Evolutionary conservation across 192 early-diverging fungal genomes (phyloP).

Genomic region (Linnemannia schmuckeri): DNA sequence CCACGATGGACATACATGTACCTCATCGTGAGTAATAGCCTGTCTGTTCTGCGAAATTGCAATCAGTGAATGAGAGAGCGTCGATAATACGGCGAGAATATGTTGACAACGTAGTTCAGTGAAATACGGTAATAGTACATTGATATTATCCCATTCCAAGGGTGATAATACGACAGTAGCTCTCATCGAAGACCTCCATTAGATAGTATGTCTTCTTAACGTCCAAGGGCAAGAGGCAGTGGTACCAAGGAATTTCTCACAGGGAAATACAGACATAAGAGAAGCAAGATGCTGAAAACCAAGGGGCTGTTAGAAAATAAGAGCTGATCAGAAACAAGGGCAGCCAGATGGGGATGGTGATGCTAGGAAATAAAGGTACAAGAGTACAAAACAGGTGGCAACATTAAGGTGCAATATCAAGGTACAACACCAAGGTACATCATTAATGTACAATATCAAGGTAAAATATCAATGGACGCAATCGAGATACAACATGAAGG

Average conservation of each 20-base stretch:
- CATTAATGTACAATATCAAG: neutral
- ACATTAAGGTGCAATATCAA: conserved; percentile 6
- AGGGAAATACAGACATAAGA: conserved; percentile 12
- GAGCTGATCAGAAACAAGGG: conserved; percentile 10
- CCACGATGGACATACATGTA: neutral
- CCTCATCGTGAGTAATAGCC: conserved; percentile 5
- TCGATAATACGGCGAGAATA: conserved; percentile 13
- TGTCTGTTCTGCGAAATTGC: conserved; percentile 14
- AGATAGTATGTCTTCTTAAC: conserved; percentile 12
- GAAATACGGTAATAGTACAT: conserved; percentile 3
- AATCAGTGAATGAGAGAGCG: conserved; percentile 8
- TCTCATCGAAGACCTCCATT: conserved; percentile 14
- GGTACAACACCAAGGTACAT: neutral
- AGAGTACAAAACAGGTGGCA: neutral
- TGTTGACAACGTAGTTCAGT: conserved; percentile 14
- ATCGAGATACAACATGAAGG: neutral
- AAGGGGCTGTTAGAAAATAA: conserved; percentile 5
- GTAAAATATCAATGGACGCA: conserved; percentile 9
- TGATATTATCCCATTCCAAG: conserved; percentile 13
- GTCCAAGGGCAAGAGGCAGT: conserved; percentile 2
- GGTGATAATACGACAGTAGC: neutral
- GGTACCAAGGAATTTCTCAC: conserved; percentile 9
- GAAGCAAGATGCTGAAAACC: neutral
- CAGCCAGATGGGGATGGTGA: conserved; percentile 3
- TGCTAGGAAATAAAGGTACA: conserved; percentile 12